Base-by-base conservation (phyloP, 805 yeast genomes). In the Yarrowia sp. region DNA sequence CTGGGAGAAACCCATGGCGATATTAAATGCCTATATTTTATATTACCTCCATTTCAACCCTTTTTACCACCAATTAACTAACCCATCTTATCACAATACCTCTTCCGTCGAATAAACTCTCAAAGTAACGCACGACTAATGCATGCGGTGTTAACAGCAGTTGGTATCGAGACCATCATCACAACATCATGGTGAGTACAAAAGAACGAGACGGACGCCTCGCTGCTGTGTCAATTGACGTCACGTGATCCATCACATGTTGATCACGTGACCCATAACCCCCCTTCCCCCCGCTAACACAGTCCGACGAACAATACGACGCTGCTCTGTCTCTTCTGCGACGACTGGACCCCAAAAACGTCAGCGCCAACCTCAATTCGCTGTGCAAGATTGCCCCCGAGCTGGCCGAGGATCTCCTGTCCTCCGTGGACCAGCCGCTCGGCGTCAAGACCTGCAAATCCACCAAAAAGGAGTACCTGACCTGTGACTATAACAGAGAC, bases 401-500 rank as follows among this genome's bases (percentile, higher is more conserved):
- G 38, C 78, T 93, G 40, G 96, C 97, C 2, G 97, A 90, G 75
- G 99, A 94, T 71, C 81, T 94, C 69, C 81, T 94, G 60, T 85
- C 96, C 6, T 85, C 95, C 0, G 92, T 94, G 13, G 99, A 94
- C 78, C 87, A 89, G 64, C 98, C 98, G 33, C 81, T 94, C 72
- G 78, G 80, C 46, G 79, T 85, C 50, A 74, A 79, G 56, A 79
- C 79, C 43, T 89, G 92, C 75, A 72, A 74, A 10, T 78, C 79
- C 34, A 75, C 85, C 14, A 61, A 61, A 30, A 89, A 89, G 77
- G 84, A 84, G 69, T 94, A 83, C 76, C 82, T 94, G 68, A 85
- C 93, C 65, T 94, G 98, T 79, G 99, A 94, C 77, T 94, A 94
- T 77, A 94, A 94, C 78, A 84, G 99, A 72, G 99, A 94, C 75